A percentile compares a stretch with the other conserved stretches of the same genome.
phyloP scores from a whole-genome alignment of 2,329 filamentous ascomycete genomes.

The Fusarium nygamai region DNA sequence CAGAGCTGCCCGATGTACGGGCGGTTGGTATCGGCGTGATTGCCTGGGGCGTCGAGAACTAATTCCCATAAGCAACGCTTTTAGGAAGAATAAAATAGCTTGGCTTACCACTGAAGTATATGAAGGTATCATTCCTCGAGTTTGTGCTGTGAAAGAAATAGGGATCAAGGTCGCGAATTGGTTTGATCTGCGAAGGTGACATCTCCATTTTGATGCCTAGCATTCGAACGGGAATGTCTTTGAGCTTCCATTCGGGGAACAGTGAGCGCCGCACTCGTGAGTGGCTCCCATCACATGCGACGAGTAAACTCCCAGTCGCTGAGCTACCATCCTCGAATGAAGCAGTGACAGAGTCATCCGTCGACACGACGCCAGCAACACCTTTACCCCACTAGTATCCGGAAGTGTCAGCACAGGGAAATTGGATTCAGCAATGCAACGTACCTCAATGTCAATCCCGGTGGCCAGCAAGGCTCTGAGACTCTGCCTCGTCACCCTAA shows the following conservation, averaged over 20 bases:
- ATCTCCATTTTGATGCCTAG: constrained; percentile 58
- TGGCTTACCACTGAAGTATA: constrained; percentile 61
- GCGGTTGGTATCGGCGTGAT: constrained; percentile 46
- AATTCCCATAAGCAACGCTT: rapidly evolving
- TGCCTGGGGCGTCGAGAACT: constrained; percentile 62
- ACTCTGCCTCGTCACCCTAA: constrained; percentile 59
- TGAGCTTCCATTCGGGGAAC: constrained; percentile 49
- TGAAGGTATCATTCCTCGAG: constrained; percentile 59
- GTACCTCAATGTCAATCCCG: constrained; percentile 58
- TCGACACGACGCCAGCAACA: constrained; percentile 45
- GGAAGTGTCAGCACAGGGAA: background rate
- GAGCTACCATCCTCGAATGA: constrained; percentile 59
- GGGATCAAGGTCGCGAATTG: constrained; percentile 59
- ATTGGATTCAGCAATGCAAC: rapidly evolving
- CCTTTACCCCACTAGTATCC: constrained; percentile 52
- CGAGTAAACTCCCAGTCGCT: constrained; percentile 54
- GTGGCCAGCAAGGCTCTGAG: constrained; percentile 58
- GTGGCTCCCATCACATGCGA: constrained; percentile 62
- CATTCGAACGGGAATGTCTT: constrained; percentile 58
- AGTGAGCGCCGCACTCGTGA: constrained; percentile 54
- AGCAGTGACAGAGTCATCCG: constrained; percentile 50
- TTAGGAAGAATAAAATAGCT: rapidly evolving
- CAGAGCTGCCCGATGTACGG: constrained; percentile 60
- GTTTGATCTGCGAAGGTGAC: constrained; percentile 52
- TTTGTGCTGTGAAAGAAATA: constrained; percentile 66